Percentiles rank a stretch among this genome's conserved stretches.
Conservation (phyloP, 2,329 filamentous ascomycete genomes). For the Colletotrichum graminicola region DNA sequence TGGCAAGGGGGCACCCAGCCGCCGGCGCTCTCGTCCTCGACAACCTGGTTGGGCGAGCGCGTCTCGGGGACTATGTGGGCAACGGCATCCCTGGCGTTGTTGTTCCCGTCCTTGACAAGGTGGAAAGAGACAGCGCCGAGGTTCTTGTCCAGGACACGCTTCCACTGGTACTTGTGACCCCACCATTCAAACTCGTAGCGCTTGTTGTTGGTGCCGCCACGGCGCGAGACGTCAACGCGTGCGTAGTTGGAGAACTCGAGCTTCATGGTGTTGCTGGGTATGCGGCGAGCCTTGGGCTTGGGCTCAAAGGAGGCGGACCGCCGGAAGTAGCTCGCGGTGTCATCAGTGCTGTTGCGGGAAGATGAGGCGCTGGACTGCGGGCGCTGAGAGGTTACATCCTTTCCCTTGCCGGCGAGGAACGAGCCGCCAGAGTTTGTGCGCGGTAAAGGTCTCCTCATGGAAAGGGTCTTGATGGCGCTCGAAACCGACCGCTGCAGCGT, state of each 20-base stretch:
- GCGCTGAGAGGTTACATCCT: slow-evolving; percentile 43
- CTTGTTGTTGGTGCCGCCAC: slow-evolving; percentile 75
- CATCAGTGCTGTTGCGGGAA: slow-evolving; percentile 50
- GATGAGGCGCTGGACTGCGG: slow-evolving; percentile 53
- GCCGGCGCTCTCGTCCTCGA: slow-evolving; percentile 80
- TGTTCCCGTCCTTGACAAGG: slow-evolving; percentile 75
- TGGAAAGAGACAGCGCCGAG: slow-evolving; percentile 81
- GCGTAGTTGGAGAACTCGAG: slow-evolving; percentile 98
- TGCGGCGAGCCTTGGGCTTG: slow-evolving; percentile 52
- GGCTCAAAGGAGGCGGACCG: slow-evolving; percentile 50
- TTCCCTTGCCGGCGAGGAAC: slow-evolving; percentile 46
- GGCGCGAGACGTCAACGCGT: slow-evolving; percentile 83
- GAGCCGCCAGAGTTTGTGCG: slow-evolving; percentile 53
- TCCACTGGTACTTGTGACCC: slow-evolving; percentile 89
- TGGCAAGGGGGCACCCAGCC: slow-evolving; percentile 93
- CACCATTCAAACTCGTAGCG: slow-evolving; percentile 95
- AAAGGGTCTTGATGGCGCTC: slow-evolving; percentile 62
- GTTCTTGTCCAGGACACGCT: slow-evolving; percentile 77
- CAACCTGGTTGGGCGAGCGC: slow-evolving; percentile 76
- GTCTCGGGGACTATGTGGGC: slow-evolving; percentile 89
- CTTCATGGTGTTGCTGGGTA: slow-evolving; percentile 82
- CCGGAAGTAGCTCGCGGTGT: slow-evolving; percentile 47
- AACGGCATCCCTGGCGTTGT: slow-evolving; percentile 64
- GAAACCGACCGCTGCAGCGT: slow-evolving; percentile 62
- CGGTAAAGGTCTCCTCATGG: slow-evolving; percentile 52